phyloP scores from a whole-genome alignment of 2,329 filamentous ascomycete genomes.

The Exophiala xenobiotica region DNA sequence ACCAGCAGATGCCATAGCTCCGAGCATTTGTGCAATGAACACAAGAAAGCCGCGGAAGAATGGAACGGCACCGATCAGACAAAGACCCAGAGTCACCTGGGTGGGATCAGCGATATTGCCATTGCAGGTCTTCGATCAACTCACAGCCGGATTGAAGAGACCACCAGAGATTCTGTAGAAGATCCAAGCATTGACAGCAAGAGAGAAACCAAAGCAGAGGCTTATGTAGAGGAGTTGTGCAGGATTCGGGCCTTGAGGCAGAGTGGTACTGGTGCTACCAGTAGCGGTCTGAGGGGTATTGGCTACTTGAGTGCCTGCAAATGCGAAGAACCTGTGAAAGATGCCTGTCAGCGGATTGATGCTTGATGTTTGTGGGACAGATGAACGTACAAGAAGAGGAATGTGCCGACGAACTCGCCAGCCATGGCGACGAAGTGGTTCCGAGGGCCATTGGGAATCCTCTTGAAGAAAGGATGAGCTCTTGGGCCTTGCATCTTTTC shows the following conservation, averaged over 20 bases:
- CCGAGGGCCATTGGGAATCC: slow-evolving; percentile 37
- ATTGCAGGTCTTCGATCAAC: slow-evolving; percentile 12
- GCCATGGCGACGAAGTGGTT: slow-evolving; percentile 49
- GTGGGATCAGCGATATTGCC: slow-evolving; percentile 11
- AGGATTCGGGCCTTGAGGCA: slow-evolving; percentile 36
- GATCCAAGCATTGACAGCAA: slow-evolving; percentile 56
- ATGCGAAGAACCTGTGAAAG: slow-evolving; percentile 43
- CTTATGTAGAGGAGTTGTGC: slow-evolving; percentile 44
- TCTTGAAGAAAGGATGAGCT: slow-evolving; percentile 19
- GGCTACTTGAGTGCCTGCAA: slow-evolving; percentile 50
- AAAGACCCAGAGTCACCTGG: slow-evolving; percentile 58
- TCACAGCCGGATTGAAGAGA: slow-evolving; percentile 52
- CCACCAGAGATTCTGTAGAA: slow-evolving; percentile 55
- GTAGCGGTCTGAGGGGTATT: slow-evolving; percentile 38
- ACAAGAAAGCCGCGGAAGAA: slow-evolving; percentile 53
- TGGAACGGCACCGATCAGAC: slow-evolving; percentile 59
- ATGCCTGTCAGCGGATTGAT: slow-evolving; percentile 6
- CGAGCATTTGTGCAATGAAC: slow-evolving; percentile 58
- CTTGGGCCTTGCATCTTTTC: slow-evolving; percentile 25
- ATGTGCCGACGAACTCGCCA: slow-evolving; percentile 55
- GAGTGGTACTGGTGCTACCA: slow-evolving; percentile 30
- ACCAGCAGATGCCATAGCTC: slow-evolving; percentile 58
- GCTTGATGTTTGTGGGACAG: not conserved
- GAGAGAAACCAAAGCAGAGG: slow-evolving; percentile 47
- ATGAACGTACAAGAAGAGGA: slow-evolving; percentile 40